Evolutionary conservation across 139 green algal species (phyloP).

Genomic region (Chlamydomonas applanata): DNA sequence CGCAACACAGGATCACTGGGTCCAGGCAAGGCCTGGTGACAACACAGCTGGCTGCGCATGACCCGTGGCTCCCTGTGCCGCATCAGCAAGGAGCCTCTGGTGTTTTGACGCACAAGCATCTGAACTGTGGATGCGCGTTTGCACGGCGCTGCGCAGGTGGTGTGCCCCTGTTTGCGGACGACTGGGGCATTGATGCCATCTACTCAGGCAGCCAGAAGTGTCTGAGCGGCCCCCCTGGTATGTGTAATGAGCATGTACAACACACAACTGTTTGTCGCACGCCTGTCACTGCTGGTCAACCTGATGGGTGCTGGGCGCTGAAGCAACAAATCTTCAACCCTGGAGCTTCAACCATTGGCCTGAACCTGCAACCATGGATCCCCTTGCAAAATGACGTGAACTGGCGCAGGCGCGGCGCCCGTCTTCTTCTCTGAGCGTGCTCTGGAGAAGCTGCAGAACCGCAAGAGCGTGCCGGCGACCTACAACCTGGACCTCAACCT

Average conservation of each 20-base stretch:
- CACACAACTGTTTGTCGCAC: not conserved
- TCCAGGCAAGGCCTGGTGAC: no score
- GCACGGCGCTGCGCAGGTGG: not conserved
- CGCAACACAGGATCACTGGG: no score
- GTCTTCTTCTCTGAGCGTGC: conserved; percentile 75
- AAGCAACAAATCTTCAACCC: no score
- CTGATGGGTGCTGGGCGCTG: not conserved
- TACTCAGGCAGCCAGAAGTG: conserved; percentile 90
- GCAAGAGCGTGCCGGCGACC: conserved; percentile 73
- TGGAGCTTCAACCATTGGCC: no score
- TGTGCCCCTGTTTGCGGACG: conserved; percentile 44
- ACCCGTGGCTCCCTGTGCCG: no score
- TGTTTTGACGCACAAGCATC: no score
- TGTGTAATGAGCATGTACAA: not conserved
- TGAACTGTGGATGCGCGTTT: not conserved
- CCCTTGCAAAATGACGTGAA: no score
- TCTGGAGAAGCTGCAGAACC: conserved; percentile 69
- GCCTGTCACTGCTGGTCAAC: not conserved
- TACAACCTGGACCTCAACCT: conserved; percentile 91
- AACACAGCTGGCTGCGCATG: no score
- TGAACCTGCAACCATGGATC: no score
- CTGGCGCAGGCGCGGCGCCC: conserved; percentile 59
- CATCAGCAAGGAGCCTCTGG: no score
- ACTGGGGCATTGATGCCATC: conserved; percentile 81
- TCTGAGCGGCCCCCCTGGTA: conserved; percentile 73